phyloP scores from a whole-genome alignment of 345 rosid genomes.

The Barbarea vulgaris region DNA sequence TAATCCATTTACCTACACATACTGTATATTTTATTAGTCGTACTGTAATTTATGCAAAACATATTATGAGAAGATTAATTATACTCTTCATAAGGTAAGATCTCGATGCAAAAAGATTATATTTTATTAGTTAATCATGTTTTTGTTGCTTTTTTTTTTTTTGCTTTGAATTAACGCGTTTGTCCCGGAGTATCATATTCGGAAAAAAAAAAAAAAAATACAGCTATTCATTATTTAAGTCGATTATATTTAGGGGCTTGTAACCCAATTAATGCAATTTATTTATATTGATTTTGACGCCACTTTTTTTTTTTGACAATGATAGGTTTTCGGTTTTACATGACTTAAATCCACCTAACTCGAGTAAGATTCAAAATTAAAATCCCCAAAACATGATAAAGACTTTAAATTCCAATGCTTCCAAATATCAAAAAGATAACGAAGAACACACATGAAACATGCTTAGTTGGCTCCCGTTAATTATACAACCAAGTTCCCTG shows the following conservation, averaged over 20 bases:
- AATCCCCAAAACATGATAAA: neutral
- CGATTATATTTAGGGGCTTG: neutral
- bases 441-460: conserved; percentile 16
- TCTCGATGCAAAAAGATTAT: conserved; percentile 13
- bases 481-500: conserved; percentile 5
- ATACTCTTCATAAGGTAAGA: conserved; percentile 3
- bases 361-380: neutral
- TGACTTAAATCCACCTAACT: conserved; percentile 5
- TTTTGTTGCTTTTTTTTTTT: neutral
- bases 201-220: neutral
- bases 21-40: neutral
- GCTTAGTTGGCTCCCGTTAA: conserved; percentile 6
- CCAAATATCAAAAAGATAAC: neutral
- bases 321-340: neutral
- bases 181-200: neutral
- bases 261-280: neutral
- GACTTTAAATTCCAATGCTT: neutral
- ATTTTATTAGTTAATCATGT: conserved; percentile 6
- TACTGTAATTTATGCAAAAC: neutral
- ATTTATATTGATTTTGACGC: neutral
- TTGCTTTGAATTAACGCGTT: neutral
- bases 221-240: neutral
- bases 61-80: neutral
- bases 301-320: neutral
- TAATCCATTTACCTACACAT: conserved; percentile 6